Base-by-base conservation (phyloP, 345 rosid genomes). In the Turnera subulata region DNA sequence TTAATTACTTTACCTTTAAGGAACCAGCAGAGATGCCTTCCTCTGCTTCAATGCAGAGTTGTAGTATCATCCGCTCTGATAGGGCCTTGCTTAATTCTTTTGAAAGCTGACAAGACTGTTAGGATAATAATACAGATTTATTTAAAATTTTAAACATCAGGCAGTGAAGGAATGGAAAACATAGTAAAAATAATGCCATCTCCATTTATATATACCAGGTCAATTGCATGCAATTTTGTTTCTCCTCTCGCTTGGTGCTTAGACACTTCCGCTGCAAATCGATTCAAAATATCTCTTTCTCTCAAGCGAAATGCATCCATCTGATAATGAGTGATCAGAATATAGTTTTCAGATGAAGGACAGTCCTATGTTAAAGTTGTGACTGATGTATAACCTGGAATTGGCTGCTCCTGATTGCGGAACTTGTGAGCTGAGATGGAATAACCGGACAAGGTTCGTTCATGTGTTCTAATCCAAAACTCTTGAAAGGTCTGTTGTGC, bases 81-180 rank as follows among this genome's bases (percentile, higher is more conserved):
- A 86, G 89, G 62, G 96, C 98, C 77, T 82, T 80, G 58, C 88
- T 89, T 61, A 92, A 60, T 75, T 92, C 98, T 71, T 84, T 91
- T 24, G 96, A 91, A 29, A 89, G 84, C 70, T 83, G 81, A 70
- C 86, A 80, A 70, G 73, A 75, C 98, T 92, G 82, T n/a, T n/a
- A n/a, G n/a, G n/a, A n/a, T n/a, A n/a, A n/a, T n/a, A n/a, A n/a
- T n/a, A n/a, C n/a, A n/a, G n/a, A n/a, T n/a, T n/a, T n/a, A n/a
- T n/a, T n/a, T n/a, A n/a, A n/a, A n/a, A 13, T 11, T 11, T n/a
- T n/a, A n/a, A n/a, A n/a, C n/a, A n/a, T 22, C 19, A 63, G 15
- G 24, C 6, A 15, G 23, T 26, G 55, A 40, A 60, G 60, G 57
- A 58, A 46, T 37, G 53, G n/a, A n/a, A n/a, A n/a, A n/a, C n/a